These are phyloP conservation scores for Byssochlamys sp. DNA, from an alignment of 2,329 filamentous ascomycete genomes.

Conservation along the genomic window DNA sequence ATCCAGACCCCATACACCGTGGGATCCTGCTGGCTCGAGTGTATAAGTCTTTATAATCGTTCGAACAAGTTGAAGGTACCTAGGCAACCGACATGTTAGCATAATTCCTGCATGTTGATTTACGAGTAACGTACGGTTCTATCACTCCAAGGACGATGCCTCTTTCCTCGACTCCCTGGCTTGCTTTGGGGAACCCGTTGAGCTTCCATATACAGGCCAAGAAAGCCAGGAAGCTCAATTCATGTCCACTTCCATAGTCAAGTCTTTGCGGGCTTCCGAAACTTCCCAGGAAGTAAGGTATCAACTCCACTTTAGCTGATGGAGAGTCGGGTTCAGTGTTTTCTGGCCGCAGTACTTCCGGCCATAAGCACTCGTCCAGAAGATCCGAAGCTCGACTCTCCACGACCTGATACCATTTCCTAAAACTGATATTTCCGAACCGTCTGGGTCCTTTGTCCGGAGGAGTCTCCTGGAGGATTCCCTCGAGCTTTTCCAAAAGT, in stretches of 20 bases:
- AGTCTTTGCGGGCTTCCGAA: slow-evolving; percentile 84
- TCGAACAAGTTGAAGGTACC: slow-evolving; percentile 71
- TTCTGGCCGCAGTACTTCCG: slow-evolving; percentile 33
- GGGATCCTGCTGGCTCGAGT: slow-evolving; percentile 87
- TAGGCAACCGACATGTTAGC: slow-evolving; percentile 23
- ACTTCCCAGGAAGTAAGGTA: slow-evolving; percentile 67
- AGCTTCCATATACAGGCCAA: slow-evolving; percentile 85
- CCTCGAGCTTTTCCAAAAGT: slow-evolving; percentile 56
- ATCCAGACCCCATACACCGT: slow-evolving; percentile 97
- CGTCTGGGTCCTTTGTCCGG: slow-evolving; percentile 76
- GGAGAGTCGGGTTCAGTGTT: slow-evolving; percentile 23
- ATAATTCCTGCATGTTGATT: background rate
- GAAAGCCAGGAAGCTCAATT: slow-evolving; percentile 89
- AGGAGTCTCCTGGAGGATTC: slow-evolving; percentile 65
- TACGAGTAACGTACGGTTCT: slow-evolving; percentile 56
- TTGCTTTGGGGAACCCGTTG: slow-evolving; percentile 58
- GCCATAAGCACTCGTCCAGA: slow-evolving; percentile 48
- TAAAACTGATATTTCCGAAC: slow-evolving; percentile 86
- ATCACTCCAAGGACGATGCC: slow-evolving; percentile 72
- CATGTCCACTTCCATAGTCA: slow-evolving; percentile 93
- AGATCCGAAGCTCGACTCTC: slow-evolving; percentile 50
- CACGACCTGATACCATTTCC: slow-evolving; percentile 67
- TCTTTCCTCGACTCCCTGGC: slow-evolving; percentile 54
- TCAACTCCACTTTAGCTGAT: slow-evolving; percentile 57
- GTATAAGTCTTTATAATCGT: slow-evolving; percentile 81